Percentiles rank a stretch among this genome's conserved stretches.
phyloP scores from a whole-genome alignment of 306 rosid species.

The Castanea crenata region DNA sequence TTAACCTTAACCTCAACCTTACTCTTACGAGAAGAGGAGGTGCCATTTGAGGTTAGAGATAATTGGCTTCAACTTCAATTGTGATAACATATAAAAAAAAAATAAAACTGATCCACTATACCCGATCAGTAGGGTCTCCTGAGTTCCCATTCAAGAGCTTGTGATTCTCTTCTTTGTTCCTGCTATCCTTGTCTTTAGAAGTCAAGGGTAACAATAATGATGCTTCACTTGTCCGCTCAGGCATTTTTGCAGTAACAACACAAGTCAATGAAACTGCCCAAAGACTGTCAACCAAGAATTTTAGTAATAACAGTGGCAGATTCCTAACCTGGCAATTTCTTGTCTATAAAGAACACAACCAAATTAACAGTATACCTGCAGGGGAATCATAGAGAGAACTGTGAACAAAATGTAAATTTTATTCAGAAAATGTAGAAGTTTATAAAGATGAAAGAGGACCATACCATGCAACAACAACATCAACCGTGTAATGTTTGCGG shows the following conservation, averaged over 20 bases:
- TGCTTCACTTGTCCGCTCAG: conserved; percentile 68
- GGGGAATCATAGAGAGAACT: conserved; percentile 16
- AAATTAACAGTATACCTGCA: conserved; percentile 96
- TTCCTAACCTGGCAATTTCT: conserved; percentile 75
- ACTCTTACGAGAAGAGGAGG: no score
- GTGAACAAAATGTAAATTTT: conserved; percentile 12
- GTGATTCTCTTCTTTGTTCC: conserved; percentile 85
- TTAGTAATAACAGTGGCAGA: conserved; percentile 6
- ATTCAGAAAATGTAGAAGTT: background rate
- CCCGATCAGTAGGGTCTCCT: conserved; percentile 87
- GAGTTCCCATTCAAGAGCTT: conserved; percentile 87
- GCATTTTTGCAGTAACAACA: conserved; percentile 59
- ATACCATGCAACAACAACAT: conserved; percentile 97
- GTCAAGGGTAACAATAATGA: conserved; percentile 66
- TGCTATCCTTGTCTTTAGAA: conserved; percentile 66
- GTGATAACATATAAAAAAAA: conserved; percentile 2
- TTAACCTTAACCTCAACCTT: no score
- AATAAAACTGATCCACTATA: conserved; percentile 24
- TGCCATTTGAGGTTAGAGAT: no score
- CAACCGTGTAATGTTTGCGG: conserved; percentile 98
- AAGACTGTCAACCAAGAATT: background rate
- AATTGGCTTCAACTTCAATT: no score
- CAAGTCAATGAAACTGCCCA: conserved; percentile 27
- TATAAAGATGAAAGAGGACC: conserved; percentile 1
- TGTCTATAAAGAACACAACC: conserved; percentile 86